Evolutionary conservation across 345 rosid species (phyloP).

Genomic region (Pistacia atlantica): DNA sequence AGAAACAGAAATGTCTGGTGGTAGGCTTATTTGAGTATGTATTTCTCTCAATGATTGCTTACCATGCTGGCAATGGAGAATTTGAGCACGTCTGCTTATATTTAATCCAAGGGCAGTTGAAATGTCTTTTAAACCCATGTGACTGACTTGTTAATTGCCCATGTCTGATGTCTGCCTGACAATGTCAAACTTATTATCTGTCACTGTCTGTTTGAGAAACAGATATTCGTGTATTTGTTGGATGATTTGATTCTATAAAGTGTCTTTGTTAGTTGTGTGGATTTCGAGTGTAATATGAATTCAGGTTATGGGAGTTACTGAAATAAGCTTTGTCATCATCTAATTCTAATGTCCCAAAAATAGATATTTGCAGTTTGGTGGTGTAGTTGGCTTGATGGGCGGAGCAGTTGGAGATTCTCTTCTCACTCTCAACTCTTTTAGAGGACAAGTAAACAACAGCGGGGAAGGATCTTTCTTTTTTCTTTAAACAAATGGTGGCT

Average conservation of each 20-base stretch:
- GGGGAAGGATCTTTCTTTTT: too few species aligned
- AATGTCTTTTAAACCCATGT: conserved; percentile 11
- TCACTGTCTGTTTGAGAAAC: background rate
- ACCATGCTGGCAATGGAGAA: background rate
- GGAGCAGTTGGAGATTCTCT: too few species aligned
- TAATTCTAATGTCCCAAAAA: too few species aligned
- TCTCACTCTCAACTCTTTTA: too few species aligned
- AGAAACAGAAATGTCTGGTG: background rate
- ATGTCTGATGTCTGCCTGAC: background rate
- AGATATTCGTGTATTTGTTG: background rate
- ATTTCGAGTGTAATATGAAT: background rate
- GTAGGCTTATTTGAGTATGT: background rate
- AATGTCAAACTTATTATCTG: background rate
- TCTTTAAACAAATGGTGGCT: too few species aligned
- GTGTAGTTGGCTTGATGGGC: too few species aligned
- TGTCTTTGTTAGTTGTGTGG: background rate
- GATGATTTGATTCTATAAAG: background rate
- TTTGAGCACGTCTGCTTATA: background rate
- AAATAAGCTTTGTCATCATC: background rate
- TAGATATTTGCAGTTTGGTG: too few species aligned
- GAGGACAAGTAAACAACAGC: too few species aligned
- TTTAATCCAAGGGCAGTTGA: conserved; percentile 16
- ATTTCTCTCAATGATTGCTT: background rate
- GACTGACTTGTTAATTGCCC: background rate
- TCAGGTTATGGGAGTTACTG: background rate